Evolutionary conservation across 371 early-diverging fungal species (phyloP).

Genomic region (Circinella minor): DNA sequence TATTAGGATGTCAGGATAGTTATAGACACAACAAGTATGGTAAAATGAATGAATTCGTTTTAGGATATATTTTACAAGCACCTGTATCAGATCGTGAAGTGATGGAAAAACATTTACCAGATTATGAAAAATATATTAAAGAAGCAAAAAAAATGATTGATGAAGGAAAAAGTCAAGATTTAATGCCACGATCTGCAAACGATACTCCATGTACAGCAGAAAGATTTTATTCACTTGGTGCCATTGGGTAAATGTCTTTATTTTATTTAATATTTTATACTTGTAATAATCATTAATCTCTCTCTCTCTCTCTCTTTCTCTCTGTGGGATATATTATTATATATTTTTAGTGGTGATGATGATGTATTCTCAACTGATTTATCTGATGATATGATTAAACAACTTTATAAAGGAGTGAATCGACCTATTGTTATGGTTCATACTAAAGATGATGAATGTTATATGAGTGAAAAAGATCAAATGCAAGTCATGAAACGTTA

Average conservation of each 20-base stretch:
- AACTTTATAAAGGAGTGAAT: slow-evolving; percentile 39
- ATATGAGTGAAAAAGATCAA: slow-evolving; percentile 30
- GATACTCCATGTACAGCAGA: slow-evolving; percentile 50
- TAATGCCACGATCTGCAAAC: slow-evolving; percentile 40
- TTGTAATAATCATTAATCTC: too few species aligned
- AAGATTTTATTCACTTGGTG: slow-evolving; percentile 49
- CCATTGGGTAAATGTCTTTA: slow-evolving; percentile 36
- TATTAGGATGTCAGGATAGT: slow-evolving; percentile 54
- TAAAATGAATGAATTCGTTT: slow-evolving; percentile 27
- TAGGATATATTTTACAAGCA: slow-evolving; percentile 56
- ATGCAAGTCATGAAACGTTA: slow-evolving; percentile 31
- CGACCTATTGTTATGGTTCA: slow-evolving; percentile 48
- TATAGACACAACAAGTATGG: slow-evolving; percentile 50
- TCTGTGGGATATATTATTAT: too few species aligned
- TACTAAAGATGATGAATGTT: slow-evolving; percentile 53
- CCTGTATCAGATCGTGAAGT: slow-evolving; percentile 60
- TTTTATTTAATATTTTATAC: too few species aligned
- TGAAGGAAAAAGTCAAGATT: slow-evolving; percentile 43
- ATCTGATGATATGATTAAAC: slow-evolving; percentile 35
- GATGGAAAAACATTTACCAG: slow-evolving; percentile 26
- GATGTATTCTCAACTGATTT: slow-evolving; percentile 64
- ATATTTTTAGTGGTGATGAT: slow-evolving; percentile 58
- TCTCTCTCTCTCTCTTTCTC: too few species aligned
- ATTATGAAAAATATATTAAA: slow-evolving; percentile 29
- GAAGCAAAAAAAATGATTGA: slow-evolving; percentile 40